Evolutionary conservation across 495 filamentous ascomycete species (phyloP), one percentile per base, ranked within the genome.

Genomic region (Talaromyces proteolyticus): DNA sequence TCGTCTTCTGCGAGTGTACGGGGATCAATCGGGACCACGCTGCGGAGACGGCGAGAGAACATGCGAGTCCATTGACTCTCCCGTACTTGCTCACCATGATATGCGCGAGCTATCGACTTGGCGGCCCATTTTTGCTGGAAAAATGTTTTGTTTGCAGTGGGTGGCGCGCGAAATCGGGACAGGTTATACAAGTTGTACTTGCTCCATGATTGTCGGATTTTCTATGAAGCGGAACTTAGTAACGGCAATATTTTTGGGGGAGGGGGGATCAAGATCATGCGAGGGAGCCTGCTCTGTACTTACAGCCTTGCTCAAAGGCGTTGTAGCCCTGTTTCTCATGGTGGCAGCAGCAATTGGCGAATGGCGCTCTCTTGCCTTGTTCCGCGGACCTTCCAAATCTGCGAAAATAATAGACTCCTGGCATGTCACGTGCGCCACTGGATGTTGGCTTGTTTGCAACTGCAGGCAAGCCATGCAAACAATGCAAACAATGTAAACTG

Each of bases 51-150:
- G 21, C 81, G 78, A 52, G 77, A 80, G 73, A 98, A 98, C 83
- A 95, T 92, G 63, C 88, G 87, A 65, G 84, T 72, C 93, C 93
- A 98, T 69, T 91, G 80, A 51, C 81, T 79, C 65, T 96, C 93
- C 47, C 81, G 84, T 57, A 98, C 83, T 53, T 94, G 88, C 65
- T 96, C 93, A 57, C 91, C 91, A 70, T 98, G 93, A 66, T 97
- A 98, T 47, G 78, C 81, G 44, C 93, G 88, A 5, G 88, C 78
- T 48, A 79, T 47, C 7, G 89, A 79, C 66, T 97, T 98, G 51
- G 91, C 87, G 0, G 61, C 59, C 91, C 91, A 98, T 87, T 96
- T 97, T 64, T 98, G 93, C 75, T 98, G 93, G 80, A 94, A 98
- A 73, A 87, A 92, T 42, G 91, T 96, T 39, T 67, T 66, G 8